Evolutionary conservation across 176 grass and related monocot species (phyloP), one percentile per base, ranked within the genome.

Genomic region (Avena sativa): DNA sequence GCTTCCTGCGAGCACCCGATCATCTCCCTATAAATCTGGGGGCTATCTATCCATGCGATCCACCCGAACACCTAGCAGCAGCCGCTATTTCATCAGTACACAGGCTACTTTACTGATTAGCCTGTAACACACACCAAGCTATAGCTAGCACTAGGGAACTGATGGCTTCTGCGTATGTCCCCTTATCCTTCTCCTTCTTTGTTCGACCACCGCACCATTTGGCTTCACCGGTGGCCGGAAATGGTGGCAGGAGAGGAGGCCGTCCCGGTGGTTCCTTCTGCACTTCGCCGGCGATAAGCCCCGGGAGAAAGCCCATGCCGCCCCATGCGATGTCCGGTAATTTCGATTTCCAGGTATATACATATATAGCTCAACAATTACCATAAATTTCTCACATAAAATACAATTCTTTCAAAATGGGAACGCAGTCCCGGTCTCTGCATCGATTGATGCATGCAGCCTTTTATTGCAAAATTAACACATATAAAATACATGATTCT

Each of bases 291-390:
- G 48, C 12, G 68, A 61, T 74, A 13, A 43, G 16, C 16, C 51
- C 34, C 52, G 5, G 34, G 5, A 14, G 9, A 28, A 55, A 30
- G 70, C 55, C 38, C 10, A 3, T 43, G 19, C 38, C 83, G 32
- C 3, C 32, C 6, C 73, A 52, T 15, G n/a, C 48, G 13, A 11
- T 70, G 38, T 55, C 25, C 3, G 15, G 5, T 12, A 60, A 52
- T 21, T 62, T 32, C 15, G 62, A 78, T n/a, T 19, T 57, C 1
- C 32, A 89, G 82, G 75, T 81, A 71, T 28, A 26, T 79, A 56
- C 6, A 4, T 79, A 56, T 12, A 4, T 40, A n/a, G 48, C 73
- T 11, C 7, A 76, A 53, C 15, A 30, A 25, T 51, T 17, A 30
- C 25, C 52, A 19, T 5, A 52, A 28, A 19, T 17, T 5, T 76